Evolutionary conservation across 2,329 filamentous ascomycete genomes (phyloP).

Genomic region (Cladosporium sp.): DNA sequence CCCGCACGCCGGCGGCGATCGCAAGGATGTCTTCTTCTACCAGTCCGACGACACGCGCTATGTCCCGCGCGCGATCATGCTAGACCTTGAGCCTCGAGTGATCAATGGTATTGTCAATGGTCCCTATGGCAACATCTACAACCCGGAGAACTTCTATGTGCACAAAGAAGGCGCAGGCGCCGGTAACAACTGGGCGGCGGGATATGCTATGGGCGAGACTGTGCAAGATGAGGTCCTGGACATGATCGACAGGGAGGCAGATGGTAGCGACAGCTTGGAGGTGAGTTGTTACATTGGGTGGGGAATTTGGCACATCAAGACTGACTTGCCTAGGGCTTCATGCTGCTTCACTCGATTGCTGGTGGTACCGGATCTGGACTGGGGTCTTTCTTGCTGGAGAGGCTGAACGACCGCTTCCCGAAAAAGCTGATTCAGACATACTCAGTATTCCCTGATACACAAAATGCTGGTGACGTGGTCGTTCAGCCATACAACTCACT

Average conservation of each 20-base stretch:
- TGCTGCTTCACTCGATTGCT: conserved; percentile 97
- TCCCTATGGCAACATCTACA: conserved; percentile 98
- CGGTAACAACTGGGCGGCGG: conserved; percentile 97
- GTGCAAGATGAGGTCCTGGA: conserved; percentile 98
- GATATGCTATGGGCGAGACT: conserved; percentile 86
- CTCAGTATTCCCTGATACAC: conserved; percentile 95
- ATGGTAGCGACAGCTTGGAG: conserved; percentile 95
- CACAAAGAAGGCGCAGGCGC: conserved; percentile 91
- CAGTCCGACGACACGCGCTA: conserved; percentile 98
- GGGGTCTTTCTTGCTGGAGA: conserved; percentile 89
- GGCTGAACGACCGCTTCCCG: conserved; percentile 94
- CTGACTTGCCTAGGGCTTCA: conserved; percentile 65
- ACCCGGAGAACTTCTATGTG: conserved; percentile 98
- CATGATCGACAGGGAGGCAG: conserved; percentile 98
- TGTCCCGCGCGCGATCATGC: conserved; percentile 91
- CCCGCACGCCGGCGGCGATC: conserved; percentile 68
- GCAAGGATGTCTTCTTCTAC: conserved; percentile 99
- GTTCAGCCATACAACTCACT: conserved; percentile 98
- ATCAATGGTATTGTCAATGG: conserved; percentile 91
- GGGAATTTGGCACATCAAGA: not conserved
- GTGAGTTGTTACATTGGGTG: conserved; percentile 42
- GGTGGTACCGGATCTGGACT: conserved; percentile 96
- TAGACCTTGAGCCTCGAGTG: conserved; percentile 92
- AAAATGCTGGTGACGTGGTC: conserved; percentile 83
- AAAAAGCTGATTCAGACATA: conserved; percentile 99